Percentiles rank a stretch among this genome's conserved stretches.
phyloP scores from a whole-genome alignment of 2,329 filamentous ascomycete species.

The Venturia effusa region DNA sequence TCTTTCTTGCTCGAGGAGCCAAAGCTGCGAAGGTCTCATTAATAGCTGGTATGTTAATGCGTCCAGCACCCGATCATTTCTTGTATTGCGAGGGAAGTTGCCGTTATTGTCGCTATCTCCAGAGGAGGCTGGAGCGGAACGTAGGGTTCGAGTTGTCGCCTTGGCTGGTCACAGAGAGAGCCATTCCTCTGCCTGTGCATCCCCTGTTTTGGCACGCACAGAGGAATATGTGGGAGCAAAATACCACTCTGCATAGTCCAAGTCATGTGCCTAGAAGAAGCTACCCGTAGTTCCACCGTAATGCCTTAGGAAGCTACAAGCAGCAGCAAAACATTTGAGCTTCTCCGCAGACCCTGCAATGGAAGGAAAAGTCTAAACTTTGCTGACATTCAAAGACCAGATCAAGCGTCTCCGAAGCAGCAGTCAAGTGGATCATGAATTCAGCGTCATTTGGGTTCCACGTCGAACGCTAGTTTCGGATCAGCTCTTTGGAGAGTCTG shows the following conservation, averaged over 20 bases:
- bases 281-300: slow-evolving; percentile 12
- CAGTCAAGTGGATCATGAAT: slow-evolving; percentile 85
- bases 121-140: no score
- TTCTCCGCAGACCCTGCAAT: neutral
- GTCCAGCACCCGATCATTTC: no score
- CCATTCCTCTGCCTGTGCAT: no score
- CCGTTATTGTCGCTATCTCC: no score
- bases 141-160: no score
- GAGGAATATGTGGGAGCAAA: slow-evolving; percentile 47
- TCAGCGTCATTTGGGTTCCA: slow-evolving; percentile 93
- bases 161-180: no score
- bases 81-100: no score
- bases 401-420: slow-evolving; percentile 82
- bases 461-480: slow-evolving; percentile 86
- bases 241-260: slow-evolving; percentile 42
- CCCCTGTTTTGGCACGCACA: slow-evolving; percentile 48
- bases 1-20: slow-evolving; percentile 88
- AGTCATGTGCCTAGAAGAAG: slow-evolving; percentile 45
- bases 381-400: slow-evolving; percentile 62
- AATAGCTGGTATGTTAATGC: slow-evolving; percentile 74
- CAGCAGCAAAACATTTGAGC: neutral
- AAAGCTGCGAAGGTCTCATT: slow-evolving; percentile 71
- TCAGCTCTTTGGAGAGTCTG: slow-evolving; percentile 81
- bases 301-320: slow-evolving; percentile 37
- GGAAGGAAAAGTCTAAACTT: slow-evolving; percentile 14